A percentile compares a stretch with the other conserved stretches of the same genome.
These are phyloP conservation scores for Candida sp. DNA, from an alignment of 1,139 yeast species.

Conservation along the genomic window DNA sequence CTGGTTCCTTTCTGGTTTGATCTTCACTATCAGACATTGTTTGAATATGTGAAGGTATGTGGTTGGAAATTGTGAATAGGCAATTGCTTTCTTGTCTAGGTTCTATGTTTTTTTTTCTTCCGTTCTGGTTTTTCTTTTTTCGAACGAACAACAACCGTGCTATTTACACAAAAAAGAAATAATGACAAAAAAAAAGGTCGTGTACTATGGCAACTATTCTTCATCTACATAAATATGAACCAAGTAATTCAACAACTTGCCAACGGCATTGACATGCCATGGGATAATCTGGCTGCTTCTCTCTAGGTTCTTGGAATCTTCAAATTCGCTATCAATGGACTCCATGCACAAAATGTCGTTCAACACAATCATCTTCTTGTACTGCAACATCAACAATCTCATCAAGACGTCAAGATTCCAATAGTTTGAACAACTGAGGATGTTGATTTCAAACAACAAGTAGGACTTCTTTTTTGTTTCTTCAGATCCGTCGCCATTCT, in stretches of 20 bases:
- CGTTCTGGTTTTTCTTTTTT: constrained; percentile 2
- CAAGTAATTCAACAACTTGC: constrained; percentile 59
- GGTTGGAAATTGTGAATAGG: background rate
- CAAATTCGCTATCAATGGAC: constrained; percentile 22
- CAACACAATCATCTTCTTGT: constrained; percentile 64
- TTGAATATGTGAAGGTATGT: background rate
- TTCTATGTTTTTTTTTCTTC: background rate
- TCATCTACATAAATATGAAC: constrained; percentile 47
- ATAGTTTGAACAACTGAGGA: constrained; percentile 71
- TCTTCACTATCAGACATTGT: constrained; percentile 11
- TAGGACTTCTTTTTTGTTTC: constrained; percentile 17
- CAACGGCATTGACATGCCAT: constrained; percentile 86
- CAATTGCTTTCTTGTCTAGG: background rate
- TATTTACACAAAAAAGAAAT: background rate
- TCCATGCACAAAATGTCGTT: constrained; percentile 44
- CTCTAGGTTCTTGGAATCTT: background rate
- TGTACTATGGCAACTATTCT: constrained; percentile 15
- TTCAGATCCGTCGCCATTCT: background rate
- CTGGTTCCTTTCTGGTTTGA: constrained; percentile 1
- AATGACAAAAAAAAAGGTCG: constrained; percentile 1
- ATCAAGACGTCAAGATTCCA: constrained; percentile 61
- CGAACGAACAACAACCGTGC: background rate
- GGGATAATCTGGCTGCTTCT: constrained; percentile 49
- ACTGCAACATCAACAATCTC: constrained; percentile 66
- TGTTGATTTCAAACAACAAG: constrained; percentile 59